Base-by-base conservation (phyloP, 2,329 filamentous ascomycete genomes). In the Karstenula rhodostoma region DNA sequence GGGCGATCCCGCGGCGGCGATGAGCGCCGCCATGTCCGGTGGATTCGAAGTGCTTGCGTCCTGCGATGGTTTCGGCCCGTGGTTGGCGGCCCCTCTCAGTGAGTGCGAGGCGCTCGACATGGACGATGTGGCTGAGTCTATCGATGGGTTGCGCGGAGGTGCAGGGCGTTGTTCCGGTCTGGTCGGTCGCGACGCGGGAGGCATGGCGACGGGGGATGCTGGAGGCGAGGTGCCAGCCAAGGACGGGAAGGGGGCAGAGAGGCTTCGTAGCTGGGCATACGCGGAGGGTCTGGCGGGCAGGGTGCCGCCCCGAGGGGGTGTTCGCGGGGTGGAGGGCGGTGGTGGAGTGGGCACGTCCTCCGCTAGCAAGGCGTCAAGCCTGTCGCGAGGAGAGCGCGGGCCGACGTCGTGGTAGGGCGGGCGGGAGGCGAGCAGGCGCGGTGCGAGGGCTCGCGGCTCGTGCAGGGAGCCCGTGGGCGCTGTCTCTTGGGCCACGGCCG, bases 101-200 rank as follows among this genome's bases (percentile, higher is more conserved):
- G 75, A 69, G 58, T 77, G 78, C 17, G 75, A 74, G 51, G 73
- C 62, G 54, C 68, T 76, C 46, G 80, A 83, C 59, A 82, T 70
- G 6, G 81, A 81, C 13, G 94, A 97, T 49, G 96, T 90, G n/a
- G 92, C 91, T 12, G 94, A 97, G 77, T 98, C 94, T 71, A 97
- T 94, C 12, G 94, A 97, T 3, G 91, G 91, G 58, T 91, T 96
- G 70, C 94, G 88, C 58, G 89, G 87, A 37, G 72, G 73, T 35
- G 67, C 70, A 32, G 67, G 75, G 57, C 64, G 71, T 29, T 67
- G 68, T 44, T 75, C 72, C 50, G 71, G 73, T 48, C 76, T 72
- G 64, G 68, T 71, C 50, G 78, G 69, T 48, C 74, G 73, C 55
- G 76, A 75, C 8, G 70, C 68, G 17, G 77, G 67, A 59, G 73